Evolutionary conservation across 257 asterid species (phyloP).

Genomic region (Catharanthus roseus): DNA sequence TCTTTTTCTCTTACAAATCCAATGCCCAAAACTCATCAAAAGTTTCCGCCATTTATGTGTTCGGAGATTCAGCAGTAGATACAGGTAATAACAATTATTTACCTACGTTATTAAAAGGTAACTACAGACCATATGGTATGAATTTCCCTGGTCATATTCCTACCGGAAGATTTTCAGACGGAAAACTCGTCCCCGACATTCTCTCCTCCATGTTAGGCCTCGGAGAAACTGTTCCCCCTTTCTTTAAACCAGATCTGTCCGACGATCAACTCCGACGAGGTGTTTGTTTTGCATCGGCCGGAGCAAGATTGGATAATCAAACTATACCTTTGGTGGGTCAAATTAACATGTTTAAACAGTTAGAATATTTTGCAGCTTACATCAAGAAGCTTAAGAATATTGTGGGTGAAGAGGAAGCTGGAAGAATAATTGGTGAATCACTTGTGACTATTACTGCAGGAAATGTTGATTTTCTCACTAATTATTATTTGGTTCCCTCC

Average conservation of each 20-base stretch:
- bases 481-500: slow-evolving; percentile 43
- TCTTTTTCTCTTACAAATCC: too few species aligned
- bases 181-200: slow-evolving; percentile 65
- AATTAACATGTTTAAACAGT: slow-evolving; percentile 32
- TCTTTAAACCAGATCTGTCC: slow-evolving; percentile 49
- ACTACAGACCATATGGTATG: too few species aligned
- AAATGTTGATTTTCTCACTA: too few species aligned
- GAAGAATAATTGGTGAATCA: slow-evolving; percentile 28
- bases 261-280: slow-evolving; percentile 49
- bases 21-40: too few species aligned
- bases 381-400: slow-evolving; percentile 31
- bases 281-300: slow-evolving; percentile 75
- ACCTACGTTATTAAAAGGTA: too few species aligned
- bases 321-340: slow-evolving; percentile 17
- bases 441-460: slow-evolving; percentile 34
- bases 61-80: slow-evolving; percentile 70
- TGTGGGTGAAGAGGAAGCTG: slow-evolving; percentile 37
- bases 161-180: slow-evolving; percentile 68
- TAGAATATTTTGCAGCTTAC: slow-evolving; percentile 30
- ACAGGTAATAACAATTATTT: slow-evolving; percentile 71
- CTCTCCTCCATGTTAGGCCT: slow-evolving; percentile 54
- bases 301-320: slow-evolving; percentile 64
- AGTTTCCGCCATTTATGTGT: slow-evolving; percentile 25
- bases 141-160: background rate
- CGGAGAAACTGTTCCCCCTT: slow-evolving; percentile 55